Conservation (phyloP, 352 stramenopile species). For the Phytophthora uliginosa region DNA sequence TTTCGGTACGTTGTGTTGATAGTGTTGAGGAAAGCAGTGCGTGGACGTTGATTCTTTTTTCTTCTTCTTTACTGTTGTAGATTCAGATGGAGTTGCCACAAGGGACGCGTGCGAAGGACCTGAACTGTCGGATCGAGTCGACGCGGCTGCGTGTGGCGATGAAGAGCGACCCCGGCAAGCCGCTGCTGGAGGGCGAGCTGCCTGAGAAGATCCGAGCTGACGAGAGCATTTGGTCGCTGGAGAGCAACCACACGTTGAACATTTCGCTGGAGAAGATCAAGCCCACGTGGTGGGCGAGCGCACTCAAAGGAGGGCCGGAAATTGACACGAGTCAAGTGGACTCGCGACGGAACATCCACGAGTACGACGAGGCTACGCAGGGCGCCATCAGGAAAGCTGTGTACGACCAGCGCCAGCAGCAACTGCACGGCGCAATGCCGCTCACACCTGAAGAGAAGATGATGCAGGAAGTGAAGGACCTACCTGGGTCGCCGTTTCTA, state of each 20-base stretch:
- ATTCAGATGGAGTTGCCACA: conserved; percentile 90
- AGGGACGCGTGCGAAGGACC: conserved; percentile 91
- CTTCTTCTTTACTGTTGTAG: conserved; percentile 30
- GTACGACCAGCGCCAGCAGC: conserved; percentile 95
- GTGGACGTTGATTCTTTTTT: background rate
- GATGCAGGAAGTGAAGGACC: conserved; percentile 93
- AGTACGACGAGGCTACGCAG: conserved; percentile 98
- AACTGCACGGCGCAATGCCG: conserved; percentile 88
- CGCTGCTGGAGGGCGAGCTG: conserved; percentile 88
- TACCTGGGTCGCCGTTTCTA: conserved; percentile 51
- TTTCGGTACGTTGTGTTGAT: conserved; percentile 74
- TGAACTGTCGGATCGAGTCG: conserved; percentile 93
- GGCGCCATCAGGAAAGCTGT: conserved; percentile 99
- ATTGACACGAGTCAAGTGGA: conserved; percentile 99
- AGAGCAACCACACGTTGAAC: conserved; percentile 67
- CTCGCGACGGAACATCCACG: conserved; percentile 96
- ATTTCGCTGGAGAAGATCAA: conserved; percentile 97
- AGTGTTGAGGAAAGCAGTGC: background rate
- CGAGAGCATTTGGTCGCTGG: conserved; percentile 98
- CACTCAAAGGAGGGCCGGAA: conserved; percentile 92
- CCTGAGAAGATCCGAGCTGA: conserved; percentile 96
- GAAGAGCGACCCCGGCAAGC: conserved; percentile 45
- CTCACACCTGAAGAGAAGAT: conserved; percentile 94
- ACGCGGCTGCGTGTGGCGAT: conserved; percentile 88
- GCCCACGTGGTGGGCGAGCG: conserved; percentile 98